Evolutionary conservation across 805 yeast species (phyloP), one percentile per base, ranked within the genome.

Genomic region (Yarrowia sp.): DNA sequence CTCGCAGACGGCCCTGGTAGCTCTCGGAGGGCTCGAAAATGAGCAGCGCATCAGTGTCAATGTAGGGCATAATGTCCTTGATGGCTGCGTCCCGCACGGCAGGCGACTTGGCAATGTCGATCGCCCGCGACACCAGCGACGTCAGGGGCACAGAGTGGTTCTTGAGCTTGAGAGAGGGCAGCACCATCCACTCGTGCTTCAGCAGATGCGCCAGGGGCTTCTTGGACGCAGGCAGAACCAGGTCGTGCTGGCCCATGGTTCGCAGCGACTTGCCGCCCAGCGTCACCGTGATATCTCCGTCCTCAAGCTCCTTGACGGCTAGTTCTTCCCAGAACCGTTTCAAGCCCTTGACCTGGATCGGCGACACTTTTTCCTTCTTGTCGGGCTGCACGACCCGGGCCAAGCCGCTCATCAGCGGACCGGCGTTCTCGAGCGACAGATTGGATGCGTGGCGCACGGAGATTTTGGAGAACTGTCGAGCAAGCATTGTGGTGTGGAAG

Each of bases 31-130:
- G 96, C 0, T 97, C 87, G 74, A 93, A 89, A 9, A 94, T 92
- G 66, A 95, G 82, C 70, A 96, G 80, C 1, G 98, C 92, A 77
- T 95, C 99, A 0, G 99, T 95, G 76, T 95, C 99, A 69, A 96
- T 81, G 75, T 93, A 95, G 67, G 93, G 86, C 74, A 94, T 79
- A 70, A 95, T 79, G 70, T 84, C 84, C 50, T 82, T 77, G 70
- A 85, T 83, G 20, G 91, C 84, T 50, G 84, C 85, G 5, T 82
- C 84, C 6, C 89, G 68, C 2, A 73, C 74, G 3, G 79, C 78
- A 1, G 78, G 76, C 0, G 70, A 70, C 39, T 80, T 76, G 33
- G 81, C 77, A 72, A 95, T 79, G 76, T 95, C 99, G 58, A 95
- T 86, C 15, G 96, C 91, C 70, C 99, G 83, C 0, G 98, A 87